These are phyloP conservation scores for Phytopythium cucurbitacearum DNA, from an alignment of 352 stramenopile genomes.

Conservation along the genomic window DNA sequence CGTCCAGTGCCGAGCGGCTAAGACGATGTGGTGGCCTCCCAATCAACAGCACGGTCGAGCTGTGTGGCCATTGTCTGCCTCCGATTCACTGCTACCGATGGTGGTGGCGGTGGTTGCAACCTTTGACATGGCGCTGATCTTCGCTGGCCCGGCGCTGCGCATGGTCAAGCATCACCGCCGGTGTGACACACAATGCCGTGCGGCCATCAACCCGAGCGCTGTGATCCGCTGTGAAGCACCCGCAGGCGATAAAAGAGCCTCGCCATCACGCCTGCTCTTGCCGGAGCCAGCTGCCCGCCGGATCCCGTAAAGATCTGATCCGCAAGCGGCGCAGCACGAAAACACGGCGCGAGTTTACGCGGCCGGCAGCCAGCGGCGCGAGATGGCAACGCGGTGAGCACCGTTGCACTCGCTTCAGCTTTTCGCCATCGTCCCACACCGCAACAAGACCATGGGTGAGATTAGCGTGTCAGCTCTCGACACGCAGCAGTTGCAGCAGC, in stretches of 20 bases:
- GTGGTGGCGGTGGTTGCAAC: too few species aligned
- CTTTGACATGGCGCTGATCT: neutral
- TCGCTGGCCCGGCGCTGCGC: neutral
- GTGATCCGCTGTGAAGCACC: constrained; percentile 4
- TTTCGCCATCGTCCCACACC: too few species aligned
- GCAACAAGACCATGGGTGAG: too few species aligned
- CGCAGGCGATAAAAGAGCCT: constrained; percentile 1
- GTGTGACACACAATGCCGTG: neutral
- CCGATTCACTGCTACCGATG: too few species aligned
- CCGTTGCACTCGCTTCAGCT: too few species aligned
- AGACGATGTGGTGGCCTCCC: too few species aligned
- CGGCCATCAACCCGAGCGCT: neutral
- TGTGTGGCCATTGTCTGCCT: too few species aligned
- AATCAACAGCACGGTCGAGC: too few species aligned
- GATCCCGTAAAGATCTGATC: neutral
- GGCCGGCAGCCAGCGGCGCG: neutral
- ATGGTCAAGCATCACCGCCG: neutral
- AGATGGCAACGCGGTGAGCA: neutral
- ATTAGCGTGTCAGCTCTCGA: too few species aligned
- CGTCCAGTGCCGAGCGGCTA: too few species aligned
- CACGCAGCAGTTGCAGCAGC: too few species aligned
- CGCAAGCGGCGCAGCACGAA: neutral
- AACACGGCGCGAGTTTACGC: neutral
- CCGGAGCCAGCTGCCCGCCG: too few species aligned
- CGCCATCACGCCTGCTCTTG: neutral